phyloP scores from a whole-genome alignment of 1,139 yeast genomes.

The Magnusiomyces paraingens region DNA sequence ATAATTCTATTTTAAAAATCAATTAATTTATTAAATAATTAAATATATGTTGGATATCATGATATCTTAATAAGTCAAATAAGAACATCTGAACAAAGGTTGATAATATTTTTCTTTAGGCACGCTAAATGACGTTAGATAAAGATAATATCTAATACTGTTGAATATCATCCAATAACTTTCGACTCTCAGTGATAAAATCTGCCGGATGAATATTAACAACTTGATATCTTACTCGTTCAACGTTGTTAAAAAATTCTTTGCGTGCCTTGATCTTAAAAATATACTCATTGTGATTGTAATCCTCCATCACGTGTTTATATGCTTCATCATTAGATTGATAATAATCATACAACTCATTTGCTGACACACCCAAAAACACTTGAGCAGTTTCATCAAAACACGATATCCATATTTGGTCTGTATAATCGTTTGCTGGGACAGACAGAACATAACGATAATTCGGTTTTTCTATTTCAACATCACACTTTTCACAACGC shows the following conservation, averaged over 20 bases:
- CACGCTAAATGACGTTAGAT: too few species aligned
- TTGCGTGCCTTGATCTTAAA: slow-evolving; percentile 77
- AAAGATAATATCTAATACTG: background rate
- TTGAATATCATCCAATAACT: slow-evolving; percentile 35
- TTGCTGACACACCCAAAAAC: slow-evolving; percentile 65
- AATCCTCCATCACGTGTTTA: slow-evolving; percentile 43
- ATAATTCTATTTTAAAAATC: background rate
- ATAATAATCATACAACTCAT: slow-evolving; percentile 51
- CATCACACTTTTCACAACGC: slow-evolving; percentile 92
- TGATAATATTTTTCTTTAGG: too few species aligned
- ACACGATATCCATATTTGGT: slow-evolving; percentile 79
- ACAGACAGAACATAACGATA: slow-evolving; percentile 73
- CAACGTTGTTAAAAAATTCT: slow-evolving; percentile 75
- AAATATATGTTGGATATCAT: background rate
- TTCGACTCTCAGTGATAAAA: slow-evolving; percentile 39
- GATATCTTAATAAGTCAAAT: background rate
- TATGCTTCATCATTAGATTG: slow-evolving; percentile 43
- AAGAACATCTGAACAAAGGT: too few species aligned
- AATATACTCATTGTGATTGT: slow-evolving; percentile 61
- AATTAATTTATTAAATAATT: background rate
- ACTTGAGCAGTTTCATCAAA: slow-evolving; percentile 79
- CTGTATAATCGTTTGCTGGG: slow-evolving; percentile 70
- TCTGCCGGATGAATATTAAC: slow-evolving; percentile 51
- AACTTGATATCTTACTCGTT: slow-evolving; percentile 70
- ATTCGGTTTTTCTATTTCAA: slow-evolving; percentile 57